phyloP scores from a whole-genome alignment of 1,284 basidiomycete genomes.

The Pseudozyma flocculosa region DNA sequence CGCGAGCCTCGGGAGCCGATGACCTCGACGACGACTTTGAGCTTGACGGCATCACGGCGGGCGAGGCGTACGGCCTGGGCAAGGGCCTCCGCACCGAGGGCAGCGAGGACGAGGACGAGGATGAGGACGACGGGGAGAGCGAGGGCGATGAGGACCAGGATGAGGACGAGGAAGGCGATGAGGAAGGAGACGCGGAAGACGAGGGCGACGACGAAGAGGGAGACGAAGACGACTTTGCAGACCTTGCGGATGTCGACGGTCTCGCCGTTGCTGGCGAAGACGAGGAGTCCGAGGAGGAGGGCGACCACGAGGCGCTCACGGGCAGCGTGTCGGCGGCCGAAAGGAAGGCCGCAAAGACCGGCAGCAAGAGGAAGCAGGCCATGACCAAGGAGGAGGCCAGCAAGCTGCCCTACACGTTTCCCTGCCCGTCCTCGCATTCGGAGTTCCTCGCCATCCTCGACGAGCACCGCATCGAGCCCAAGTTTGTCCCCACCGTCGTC shows the following conservation, averaged over 20 bases:
- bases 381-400: conserved; percentile 5
- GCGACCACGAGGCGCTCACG: conserved; percentile 27
- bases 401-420: conserved; percentile 80
- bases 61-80: conserved; percentile 48
- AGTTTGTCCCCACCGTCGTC: conserved; percentile 76
- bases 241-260: conserved; percentile 43
- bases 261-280: conserved; percentile 44
- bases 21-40: conserved; percentile 89
- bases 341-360: conserved; percentile 3
- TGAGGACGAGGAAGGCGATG: conserved; percentile 29
- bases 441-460: conserved; percentile 83
- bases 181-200: conserved; percentile 32
- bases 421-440: conserved; percentile 80
- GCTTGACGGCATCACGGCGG: conserved; percentile 43
- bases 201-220: conserved; percentile 61
- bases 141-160: conserved; percentile 57
- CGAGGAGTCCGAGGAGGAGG: conserved; percentile 43
- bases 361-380: conserved; percentile 1
- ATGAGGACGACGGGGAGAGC: conserved; percentile 43
- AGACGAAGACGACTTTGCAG: conserved; percentile 51
- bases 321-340: not conserved
- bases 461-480: conserved; percentile 61
- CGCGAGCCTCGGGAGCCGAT: conserved; percentile 67
- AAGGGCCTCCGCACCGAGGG: conserved; percentile 48
- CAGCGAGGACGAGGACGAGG: conserved; percentile 57